These are phyloP conservation scores for Arthroderma sp. DNA, from an alignment of 2,329 filamentous ascomycete species.

Conservation along the genomic window DNA sequence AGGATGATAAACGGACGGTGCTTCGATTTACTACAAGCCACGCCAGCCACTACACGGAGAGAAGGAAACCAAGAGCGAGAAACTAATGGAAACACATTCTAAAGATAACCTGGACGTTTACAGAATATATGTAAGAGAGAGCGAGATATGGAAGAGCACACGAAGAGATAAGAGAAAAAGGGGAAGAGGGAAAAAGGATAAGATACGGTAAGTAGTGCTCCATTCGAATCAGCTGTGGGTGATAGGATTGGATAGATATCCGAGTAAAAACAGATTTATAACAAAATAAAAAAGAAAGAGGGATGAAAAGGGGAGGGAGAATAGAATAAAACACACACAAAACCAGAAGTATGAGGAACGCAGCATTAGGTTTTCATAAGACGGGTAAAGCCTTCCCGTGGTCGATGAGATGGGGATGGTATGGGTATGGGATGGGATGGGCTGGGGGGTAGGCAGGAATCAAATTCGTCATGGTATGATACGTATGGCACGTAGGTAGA, in stretches of 20 bases:
- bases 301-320: not conserved
- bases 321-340: not conserved
- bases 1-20: too few species aligned
- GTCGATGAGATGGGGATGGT: not conserved
- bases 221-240: not conserved
- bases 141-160: not conserved
- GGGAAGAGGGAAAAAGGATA: conserved; percentile 17
- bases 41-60: not conserved
- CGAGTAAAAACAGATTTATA: not conserved
- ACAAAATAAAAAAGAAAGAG: not conserved
- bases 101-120: not conserved
- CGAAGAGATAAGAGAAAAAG: conserved; percentile 17
- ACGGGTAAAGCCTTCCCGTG: not conserved
- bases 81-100: not conserved
- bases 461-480: conserved; percentile 1
- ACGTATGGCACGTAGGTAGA: not conserved
- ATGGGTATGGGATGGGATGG: not conserved
- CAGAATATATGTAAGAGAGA: not conserved
- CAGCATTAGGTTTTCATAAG: conserved; percentile 2
- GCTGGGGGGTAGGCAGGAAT: not conserved
- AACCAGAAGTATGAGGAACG: not conserved
- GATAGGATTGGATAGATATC: not conserved
- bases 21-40: too few species aligned
- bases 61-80: not conserved
- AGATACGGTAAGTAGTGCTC: not conserved